Evolutionary conservation across 805 yeast species (phyloP), one percentile per base, ranked within the genome.

Genomic region (Yarrowia keelungensis): DNA sequence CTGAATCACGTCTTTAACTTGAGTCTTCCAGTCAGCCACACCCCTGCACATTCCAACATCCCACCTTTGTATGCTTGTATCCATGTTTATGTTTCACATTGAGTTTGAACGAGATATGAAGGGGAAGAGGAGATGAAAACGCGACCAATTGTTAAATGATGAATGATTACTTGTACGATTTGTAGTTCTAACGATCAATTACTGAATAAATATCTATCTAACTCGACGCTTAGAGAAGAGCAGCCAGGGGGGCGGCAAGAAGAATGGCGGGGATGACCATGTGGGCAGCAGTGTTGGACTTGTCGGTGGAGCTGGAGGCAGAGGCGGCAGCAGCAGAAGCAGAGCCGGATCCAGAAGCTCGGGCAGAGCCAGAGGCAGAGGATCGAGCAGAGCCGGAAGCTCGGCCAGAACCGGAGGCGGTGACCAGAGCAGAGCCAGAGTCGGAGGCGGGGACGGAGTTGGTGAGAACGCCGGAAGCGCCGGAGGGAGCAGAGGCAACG

Each of bases 381-480:
- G 58, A 45, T 12, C n/a, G 15, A 16, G 59, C 38, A 39, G 62
- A 41, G 36, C 62, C 62, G 5, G 61, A 54, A 19, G 59, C 35
- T 14, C 19, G 15, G 12, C 45, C 59, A 26, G 59, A 53, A n/a
- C 58, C 58, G 43, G 58, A 53, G 43, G 59, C 59, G 43, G 58
- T 53, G 43, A 53, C 58, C 43, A 53, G 58, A 19, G 58, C 58
- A 16, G 58, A 53, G 42, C 58, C 58, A 53, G 61, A 54, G 38
- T 56, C 62, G n/a, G 62, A 56, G 53, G 66, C 66, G 19, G 66
- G 66, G 15, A 59, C 66, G 19, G 66, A 59, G 53, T 59, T 59
- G 53, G 66, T 45, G 26, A 59, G 66, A 14, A 59, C 53, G 8
- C 66, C 66, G 38, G 62, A 56, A 5, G 62, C 62, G 8, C 62